A percentile compares a stretch with the other conserved stretches of the same genome.
Evolutionary conservation across 306 rosid genomes (phyloP).

Genomic region (Oemleria cerasiformis): DNA sequence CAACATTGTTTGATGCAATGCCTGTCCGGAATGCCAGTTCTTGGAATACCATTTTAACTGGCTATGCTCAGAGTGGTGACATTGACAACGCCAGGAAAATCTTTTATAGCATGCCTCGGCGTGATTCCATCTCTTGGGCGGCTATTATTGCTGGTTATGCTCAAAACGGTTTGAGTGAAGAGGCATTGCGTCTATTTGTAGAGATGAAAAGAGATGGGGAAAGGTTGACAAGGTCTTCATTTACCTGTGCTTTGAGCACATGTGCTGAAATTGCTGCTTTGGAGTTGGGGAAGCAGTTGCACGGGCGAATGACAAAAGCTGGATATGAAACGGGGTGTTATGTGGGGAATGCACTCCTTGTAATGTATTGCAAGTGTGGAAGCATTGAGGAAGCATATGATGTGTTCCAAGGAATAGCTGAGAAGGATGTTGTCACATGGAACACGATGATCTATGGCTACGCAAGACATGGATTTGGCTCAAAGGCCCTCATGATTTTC

Average conservation of each 20-base stretch:
- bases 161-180: slow-evolving; percentile 69
- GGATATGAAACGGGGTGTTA: slow-evolving; percentile 69
- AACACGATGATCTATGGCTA: slow-evolving; percentile 74
- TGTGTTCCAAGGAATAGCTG: slow-evolving; percentile 59
- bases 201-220: slow-evolving; percentile 66
- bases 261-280: slow-evolving; percentile 82
- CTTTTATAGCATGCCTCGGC: slow-evolving; percentile 70
- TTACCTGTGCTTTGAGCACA: slow-evolving; percentile 71
- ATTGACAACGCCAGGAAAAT: slow-evolving; percentile 56
- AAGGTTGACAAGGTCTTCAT: slow-evolving; percentile 54
- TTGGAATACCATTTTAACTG: slow-evolving; percentile 80
- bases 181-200: slow-evolving; percentile 65
- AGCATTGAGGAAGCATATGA: slow-evolving; percentile 65
- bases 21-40: slow-evolving; percentile 68
- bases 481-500: slow-evolving; percentile 53
- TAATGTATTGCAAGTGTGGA: slow-evolving; percentile 82
- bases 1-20: slow-evolving; percentile 66
- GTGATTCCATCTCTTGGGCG: slow-evolving; percentile 82
- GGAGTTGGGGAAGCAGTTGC: slow-evolving; percentile 83
- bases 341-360: slow-evolving; percentile 88
- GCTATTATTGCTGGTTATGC: slow-evolving; percentile 80
- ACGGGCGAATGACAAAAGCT: slow-evolving; percentile 57
- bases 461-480: slow-evolving; percentile 89
- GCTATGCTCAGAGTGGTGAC: slow-evolving; percentile 62
- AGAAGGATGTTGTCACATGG: slow-evolving; percentile 83